Conservation (phyloP, 306 rosid species). For the Acacia melanoxylon region DNA sequence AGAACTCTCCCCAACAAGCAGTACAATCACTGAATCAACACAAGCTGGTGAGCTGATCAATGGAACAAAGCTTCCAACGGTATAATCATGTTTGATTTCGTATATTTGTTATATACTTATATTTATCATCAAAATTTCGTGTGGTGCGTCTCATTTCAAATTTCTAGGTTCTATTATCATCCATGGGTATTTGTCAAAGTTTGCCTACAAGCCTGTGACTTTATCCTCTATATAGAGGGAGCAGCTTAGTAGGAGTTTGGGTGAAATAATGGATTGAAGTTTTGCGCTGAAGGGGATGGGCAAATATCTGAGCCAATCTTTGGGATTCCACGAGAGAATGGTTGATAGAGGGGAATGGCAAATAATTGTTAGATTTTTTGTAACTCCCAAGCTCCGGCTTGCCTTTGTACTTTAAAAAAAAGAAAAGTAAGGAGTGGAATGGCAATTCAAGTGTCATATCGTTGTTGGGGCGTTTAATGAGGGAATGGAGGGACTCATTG, state of each 20-base stretch:
- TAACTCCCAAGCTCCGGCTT: too few relatives aligned
- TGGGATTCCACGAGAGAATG: neutral
- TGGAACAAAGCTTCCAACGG: conserved; percentile 54
- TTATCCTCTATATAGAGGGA: neutral
- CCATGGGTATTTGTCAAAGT: neutral
- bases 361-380: neutral
- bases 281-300: neutral
- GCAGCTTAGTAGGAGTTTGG: neutral
- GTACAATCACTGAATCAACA: conserved; percentile 72
- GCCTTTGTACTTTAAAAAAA: too few relatives aligned
- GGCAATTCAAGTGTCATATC: neutral
- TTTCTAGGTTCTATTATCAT: neutral
- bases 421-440: neutral
- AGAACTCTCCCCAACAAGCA: conserved; percentile 74
- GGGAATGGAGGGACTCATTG: neutral
- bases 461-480: neutral
- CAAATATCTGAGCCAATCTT: neutral
- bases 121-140: conserved; percentile 7
- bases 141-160: neutral
- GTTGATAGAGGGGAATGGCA: neutral
- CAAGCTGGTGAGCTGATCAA: conserved; percentile 79
- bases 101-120: neutral
- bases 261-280: neutral
- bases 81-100: conserved; percentile 32
- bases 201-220: neutral